These are phyloP conservation scores for Eutrema heterophyllum DNA, from an alignment of 345 rosid species.

Conservation along the genomic window DNA sequence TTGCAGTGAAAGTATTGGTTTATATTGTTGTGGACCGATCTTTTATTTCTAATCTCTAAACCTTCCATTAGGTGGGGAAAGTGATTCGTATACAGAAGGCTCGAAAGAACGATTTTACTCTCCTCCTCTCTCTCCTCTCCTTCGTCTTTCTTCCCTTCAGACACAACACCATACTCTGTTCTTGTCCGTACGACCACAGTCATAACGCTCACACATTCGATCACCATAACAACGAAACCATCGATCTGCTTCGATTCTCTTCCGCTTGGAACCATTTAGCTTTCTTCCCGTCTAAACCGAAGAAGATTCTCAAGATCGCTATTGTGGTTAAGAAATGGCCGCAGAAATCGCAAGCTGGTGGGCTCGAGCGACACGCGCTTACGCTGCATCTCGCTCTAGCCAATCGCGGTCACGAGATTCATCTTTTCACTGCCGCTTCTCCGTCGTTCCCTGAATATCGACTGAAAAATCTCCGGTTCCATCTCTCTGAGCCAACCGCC, in stretches of 20 bases:
- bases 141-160: conserved; percentile 50
- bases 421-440: conserved; percentile 69
- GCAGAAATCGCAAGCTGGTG: conserved; percentile 73
- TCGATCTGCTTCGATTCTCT: conserved; percentile 55
- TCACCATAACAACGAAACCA: conserved; percentile 28
- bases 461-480: conserved; percentile 49
- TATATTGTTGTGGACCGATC: too few relatives aligned
- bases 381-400: conserved; percentile 84
- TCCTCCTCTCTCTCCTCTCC: conserved; percentile 48
- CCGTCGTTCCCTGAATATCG: conserved; percentile 48
- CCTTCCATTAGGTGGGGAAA: too few relatives aligned
- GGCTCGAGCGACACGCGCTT: conserved; percentile 82
- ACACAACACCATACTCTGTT: conserved; percentile 37
- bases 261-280: conserved; percentile 76
- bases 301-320: conserved; percentile 58
- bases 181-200: conserved; percentile 32
- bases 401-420: conserved; percentile 80
- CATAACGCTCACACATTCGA: not conserved
- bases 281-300: conserved; percentile 44
- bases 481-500: conserved; percentile 68
- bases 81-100: too few relatives aligned
- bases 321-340: conserved; percentile 94
- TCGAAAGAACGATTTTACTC: too few relatives aligned
- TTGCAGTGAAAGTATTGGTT: too few relatives aligned
- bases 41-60: too few relatives aligned